Conservation (phyloP, 495 filamentous ascomycete genomes). For the Tuber calosporum region DNA sequence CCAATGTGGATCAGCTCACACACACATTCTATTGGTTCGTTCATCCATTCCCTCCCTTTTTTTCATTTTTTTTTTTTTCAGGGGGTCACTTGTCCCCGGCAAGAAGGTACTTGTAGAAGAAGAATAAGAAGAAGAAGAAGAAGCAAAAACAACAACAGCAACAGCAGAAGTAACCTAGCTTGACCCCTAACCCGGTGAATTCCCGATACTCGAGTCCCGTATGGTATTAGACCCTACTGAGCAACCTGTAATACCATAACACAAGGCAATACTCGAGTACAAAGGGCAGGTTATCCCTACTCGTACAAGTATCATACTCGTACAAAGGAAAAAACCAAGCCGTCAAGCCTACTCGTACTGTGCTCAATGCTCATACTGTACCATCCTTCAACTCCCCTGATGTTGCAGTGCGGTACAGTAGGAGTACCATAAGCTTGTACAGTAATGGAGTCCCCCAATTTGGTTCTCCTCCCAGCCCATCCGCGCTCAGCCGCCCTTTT, state of each 20-base stretch:
- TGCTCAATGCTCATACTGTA: too few species aligned
- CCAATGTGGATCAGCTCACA: neutral
- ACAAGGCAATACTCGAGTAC: too few species aligned
- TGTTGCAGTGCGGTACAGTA: neutral
- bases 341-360: too few species aligned
- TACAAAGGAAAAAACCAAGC: too few species aligned
- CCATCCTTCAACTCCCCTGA: neutral
- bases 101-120: too few species aligned
- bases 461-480: neutral
- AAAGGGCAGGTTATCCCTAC: neutral
- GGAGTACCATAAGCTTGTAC: neutral
- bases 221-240: too few species aligned
- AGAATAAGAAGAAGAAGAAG: too few species aligned
- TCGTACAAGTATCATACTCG: too few species aligned
- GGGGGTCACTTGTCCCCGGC: too few species aligned
- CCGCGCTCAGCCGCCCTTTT: neutral
- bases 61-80: too few species aligned
- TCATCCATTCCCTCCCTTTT: neutral
- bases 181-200: neutral
- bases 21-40: neutral
- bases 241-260: too few species aligned
- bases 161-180: neutral
- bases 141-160: neutral
- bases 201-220: too few species aligned
- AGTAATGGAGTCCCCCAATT: neutral